These are phyloP conservation scores for Fusarium papillatum DNA, from an alignment of 2,329 filamentous ascomycete genomes.

Conservation along the genomic window DNA sequence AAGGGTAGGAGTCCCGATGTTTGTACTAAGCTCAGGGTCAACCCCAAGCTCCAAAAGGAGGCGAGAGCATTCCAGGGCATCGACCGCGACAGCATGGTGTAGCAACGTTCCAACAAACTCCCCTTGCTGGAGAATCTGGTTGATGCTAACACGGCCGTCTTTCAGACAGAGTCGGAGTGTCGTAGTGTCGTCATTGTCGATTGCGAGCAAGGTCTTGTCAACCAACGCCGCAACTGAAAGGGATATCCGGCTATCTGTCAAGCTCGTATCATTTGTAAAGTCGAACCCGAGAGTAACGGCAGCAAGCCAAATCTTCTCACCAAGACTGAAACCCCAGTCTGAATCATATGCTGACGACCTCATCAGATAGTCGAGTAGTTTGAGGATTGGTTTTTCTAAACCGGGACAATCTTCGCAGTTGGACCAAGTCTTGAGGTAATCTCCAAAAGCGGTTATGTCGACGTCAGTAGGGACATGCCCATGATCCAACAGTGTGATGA, in stretches of 20 bases:
- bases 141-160: background rate
- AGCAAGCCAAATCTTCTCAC: background rate
- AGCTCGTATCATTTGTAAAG: background rate
- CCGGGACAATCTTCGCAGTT: background rate
- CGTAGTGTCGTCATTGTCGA: background rate
- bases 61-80: background rate
- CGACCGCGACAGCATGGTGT: background rate
- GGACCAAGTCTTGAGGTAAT: background rate
- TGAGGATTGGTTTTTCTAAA: background rate
- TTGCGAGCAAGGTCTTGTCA: background rate
- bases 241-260: background rate
- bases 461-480: background rate
- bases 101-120: background rate
- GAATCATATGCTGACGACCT: background rate
- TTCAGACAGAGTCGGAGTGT: background rate
- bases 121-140: background rate
- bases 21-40: background rate
- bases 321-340: background rate
- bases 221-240: background rate
- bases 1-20: background rate
- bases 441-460: background rate
- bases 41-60: background rate
- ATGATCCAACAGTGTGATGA: background rate
- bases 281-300: background rate
- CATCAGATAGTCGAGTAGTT: background rate